Evolutionary conservation across 2,329 filamentous ascomycete species (phyloP), one percentile per base, ranked within the genome.

Genomic region (Nemania sp.): DNA sequence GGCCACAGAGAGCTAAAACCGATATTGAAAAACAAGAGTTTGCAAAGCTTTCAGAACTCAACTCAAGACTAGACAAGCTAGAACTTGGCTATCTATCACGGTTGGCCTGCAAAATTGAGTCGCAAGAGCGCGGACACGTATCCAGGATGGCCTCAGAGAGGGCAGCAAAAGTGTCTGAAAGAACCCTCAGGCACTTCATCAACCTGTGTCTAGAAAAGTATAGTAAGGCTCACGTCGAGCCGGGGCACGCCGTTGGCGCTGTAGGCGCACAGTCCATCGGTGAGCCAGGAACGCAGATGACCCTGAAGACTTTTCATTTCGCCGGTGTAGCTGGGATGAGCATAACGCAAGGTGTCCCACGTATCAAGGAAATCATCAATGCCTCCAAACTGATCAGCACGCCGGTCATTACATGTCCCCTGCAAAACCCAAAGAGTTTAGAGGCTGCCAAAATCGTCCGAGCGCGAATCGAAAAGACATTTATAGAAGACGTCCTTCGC

Each of bases 341-440:
- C 81, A 96, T 99, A 69, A 99, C 94, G 0, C 91, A 97, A 69
- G 94, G 94, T 89, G 94, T 99, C 6, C 94, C 94, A 1, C 93
- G 94, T 86, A 99, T 99, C 78, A 99, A 99, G 76, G 94, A 99
- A 79, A 99, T 99, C 63, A 99, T 99, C 84, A 99, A 99, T 74
- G 94, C 94, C 5, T 96, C 91, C 7, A 96, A 91, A 70, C 78
- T 80, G 44, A 99, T 99, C 73, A 95, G 89, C 71, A 99, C 94
- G 0, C 94, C 94, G 0, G 88, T 99, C 68, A 96, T 99, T 63
- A 86, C 83, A 5, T 97, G 94, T 66, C 87, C 90, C 4, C 79
- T 97, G 5, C 81, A 90, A 60, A 94, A 91, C 67, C 84, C 86
- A 56, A 77, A 81, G 50, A 83, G 88, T 61, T 84, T 94, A 49